Percentiles rank a stretch among this genome's conserved stretches.
phyloP scores from a whole-genome alignment of 352 stramenopile species.

The Phytophthora uliginosa region DNA sequence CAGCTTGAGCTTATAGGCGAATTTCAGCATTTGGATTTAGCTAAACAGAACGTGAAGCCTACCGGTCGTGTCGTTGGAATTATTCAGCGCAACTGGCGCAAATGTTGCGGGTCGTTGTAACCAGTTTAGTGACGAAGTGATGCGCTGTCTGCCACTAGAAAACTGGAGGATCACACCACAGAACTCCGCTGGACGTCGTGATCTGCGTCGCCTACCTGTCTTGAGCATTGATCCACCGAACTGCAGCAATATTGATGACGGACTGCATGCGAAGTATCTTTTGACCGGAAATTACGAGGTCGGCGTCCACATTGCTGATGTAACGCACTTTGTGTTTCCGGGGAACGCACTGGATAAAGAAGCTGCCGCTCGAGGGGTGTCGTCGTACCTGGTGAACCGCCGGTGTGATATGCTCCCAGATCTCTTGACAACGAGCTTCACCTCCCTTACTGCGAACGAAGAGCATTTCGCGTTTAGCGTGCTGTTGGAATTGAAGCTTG shows the following conservation, averaged over 20 bases:
- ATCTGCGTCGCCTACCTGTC: background rate
- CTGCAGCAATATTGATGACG: constrained; percentile 69
- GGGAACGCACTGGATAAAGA: background rate
- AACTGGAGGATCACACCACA: constrained; percentile 95
- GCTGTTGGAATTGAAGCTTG: background rate
- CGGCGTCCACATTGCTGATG: background rate
- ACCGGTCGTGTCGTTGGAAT: background rate
- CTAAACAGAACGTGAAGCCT: background rate
- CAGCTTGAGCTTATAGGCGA: background rate
- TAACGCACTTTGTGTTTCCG: background rate
- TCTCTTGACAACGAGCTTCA: background rate
- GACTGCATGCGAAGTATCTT: constrained; percentile 3
- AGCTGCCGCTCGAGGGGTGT: background rate
- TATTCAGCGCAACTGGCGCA: background rate
- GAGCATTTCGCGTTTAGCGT: background rate
- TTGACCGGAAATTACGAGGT: background rate
- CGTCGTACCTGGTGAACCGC: background rate
- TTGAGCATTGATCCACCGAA: constrained; percentile 49
- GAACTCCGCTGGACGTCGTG: constrained; percentile 81
- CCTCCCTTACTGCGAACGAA: background rate
- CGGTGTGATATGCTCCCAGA: background rate
- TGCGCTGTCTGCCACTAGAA: constrained; percentile 60
- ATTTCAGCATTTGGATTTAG: background rate
- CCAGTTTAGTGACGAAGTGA: constrained; percentile 79
- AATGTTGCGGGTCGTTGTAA: constrained; percentile 9